Percentiles rank a stretch among this genome's conserved stretches.
phyloP scores from a whole-genome alignment of 768 basidiomycete genomes.

The Arthromyces matolae region DNA sequence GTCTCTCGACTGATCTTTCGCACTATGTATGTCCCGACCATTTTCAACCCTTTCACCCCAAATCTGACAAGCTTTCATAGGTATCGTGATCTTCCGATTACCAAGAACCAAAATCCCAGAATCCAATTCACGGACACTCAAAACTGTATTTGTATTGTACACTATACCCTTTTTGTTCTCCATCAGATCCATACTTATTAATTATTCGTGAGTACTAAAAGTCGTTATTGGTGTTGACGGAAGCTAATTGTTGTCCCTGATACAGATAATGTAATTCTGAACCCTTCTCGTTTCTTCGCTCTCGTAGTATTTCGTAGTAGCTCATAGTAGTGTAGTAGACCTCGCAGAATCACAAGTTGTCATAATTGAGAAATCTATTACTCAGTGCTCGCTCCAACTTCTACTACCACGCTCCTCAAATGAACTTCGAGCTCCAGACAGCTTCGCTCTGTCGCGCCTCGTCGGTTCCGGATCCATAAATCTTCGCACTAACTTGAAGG shows the following conservation, averaged over 20 bases:
- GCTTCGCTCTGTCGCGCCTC: conserved; percentile 50
- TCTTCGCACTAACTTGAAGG: conserved; percentile 42
- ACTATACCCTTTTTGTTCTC: conserved; percentile 10
- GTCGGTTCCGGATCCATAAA: conserved; percentile 45
- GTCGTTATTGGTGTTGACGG: conserved; percentile 11
- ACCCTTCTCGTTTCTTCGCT: background rate
- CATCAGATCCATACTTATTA: conserved; percentile 6
- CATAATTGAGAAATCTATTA: no score
- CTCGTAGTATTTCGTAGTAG: no score
- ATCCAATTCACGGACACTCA: background rate
- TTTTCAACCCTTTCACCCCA: background rate
- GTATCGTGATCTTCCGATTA: conserved; percentile 7
- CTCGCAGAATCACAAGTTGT: no score
- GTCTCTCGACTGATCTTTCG: conserved; percentile 27
- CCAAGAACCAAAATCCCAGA: conserved; percentile 2
- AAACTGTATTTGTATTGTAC: conserved; percentile 17
- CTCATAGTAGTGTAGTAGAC: no score
- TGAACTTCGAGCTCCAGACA: conserved; percentile 50
- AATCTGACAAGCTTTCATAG: no score
- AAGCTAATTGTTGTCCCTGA: conserved; percentile 12
- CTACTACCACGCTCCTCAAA: conserved; percentile 24
- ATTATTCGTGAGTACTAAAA: conserved; percentile 15
- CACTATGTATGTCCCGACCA: conserved; percentile 29
- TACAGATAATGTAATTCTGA: conserved; percentile 19
- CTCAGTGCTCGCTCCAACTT: no score